phyloP scores from a whole-genome alignment of 192 early-diverging fungal species.

The Coemansia sp. region DNA sequence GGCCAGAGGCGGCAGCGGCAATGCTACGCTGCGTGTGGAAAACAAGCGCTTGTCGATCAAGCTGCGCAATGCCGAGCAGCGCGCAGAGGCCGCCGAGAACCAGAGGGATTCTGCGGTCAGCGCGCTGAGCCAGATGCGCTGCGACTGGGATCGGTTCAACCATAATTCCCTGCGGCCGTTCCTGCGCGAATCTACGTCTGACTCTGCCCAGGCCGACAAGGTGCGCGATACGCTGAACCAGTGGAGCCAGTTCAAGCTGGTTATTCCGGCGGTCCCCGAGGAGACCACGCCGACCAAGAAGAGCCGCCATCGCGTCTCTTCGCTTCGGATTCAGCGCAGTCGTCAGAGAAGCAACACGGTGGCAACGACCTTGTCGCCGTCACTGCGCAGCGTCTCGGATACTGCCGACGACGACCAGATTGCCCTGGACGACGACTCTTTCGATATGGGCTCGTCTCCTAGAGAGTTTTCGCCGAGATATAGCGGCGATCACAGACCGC shows the following conservation, averaged over 20 bases:
- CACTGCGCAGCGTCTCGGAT: constrained; percentile 6
- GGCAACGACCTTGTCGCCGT: constrained; percentile 9
- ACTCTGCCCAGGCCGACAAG: constrained; percentile 27
- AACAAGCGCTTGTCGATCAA: constrained; percentile 27
- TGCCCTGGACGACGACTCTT: neutral
- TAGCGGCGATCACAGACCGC: neutral
- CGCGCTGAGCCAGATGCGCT: constrained; percentile 15
- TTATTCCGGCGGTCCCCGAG: constrained; percentile 19
- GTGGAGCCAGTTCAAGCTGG: constrained; percentile 44
- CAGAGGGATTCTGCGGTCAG: constrained; percentile 8
- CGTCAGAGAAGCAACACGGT: constrained; percentile 1
- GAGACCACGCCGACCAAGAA: constrained; percentile 23
- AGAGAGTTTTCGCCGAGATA: constrained; percentile 1
- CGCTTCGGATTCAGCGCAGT: constrained; percentile 1
- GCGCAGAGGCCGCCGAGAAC: constrained; percentile 10
- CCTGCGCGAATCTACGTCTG: constrained; percentile 39
- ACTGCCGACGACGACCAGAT: neutral
- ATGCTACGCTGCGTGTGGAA: constrained; percentile 30
- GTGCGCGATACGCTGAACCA: constrained; percentile 28
- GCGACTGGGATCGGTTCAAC: constrained; percentile 17
- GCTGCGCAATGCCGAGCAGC: constrained; percentile 18
- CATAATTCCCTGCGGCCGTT: constrained; percentile 34
- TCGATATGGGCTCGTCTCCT: constrained; percentile 1
- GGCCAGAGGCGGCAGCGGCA: constrained; percentile 1
- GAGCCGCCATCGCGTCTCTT: neutral